These are phyloP conservation scores for Kuraishia cidri DNA, from an alignment of 805 yeast species.

Conservation along the genomic window DNA sequence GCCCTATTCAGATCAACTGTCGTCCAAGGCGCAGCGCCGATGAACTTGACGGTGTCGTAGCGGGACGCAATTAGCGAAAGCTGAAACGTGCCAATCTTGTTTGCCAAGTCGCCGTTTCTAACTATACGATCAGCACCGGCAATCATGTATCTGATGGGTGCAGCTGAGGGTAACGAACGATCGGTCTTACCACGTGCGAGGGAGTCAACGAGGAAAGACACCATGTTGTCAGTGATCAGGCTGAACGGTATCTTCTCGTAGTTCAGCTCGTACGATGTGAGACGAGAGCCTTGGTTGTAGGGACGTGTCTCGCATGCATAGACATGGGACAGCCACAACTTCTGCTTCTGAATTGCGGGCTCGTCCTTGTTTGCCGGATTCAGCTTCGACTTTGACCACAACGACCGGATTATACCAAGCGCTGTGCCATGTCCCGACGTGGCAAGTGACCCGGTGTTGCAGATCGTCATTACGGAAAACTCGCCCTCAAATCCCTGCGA, in stretches of 20 bases:
- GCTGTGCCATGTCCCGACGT: constrained; percentile 99
- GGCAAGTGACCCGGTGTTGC: constrained; percentile 95
- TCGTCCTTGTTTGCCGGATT: constrained; percentile 5
- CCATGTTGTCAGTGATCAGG: constrained; percentile 87
- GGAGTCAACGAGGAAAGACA: constrained; percentile 59
- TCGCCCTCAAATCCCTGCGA: constrained; percentile 47
- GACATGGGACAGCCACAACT: constrained; percentile 54
- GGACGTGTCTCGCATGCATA: constrained; percentile 94
- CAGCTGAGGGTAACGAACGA: constrained; percentile 18
- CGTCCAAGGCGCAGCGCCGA: constrained; percentile 93
- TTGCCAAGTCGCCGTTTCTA: constrained; percentile 90
- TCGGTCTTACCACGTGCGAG: constrained; percentile 17
- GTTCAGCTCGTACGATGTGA: constrained; percentile 85
- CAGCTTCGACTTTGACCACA: constrained; percentile 33
- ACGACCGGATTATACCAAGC: constrained; percentile 79
- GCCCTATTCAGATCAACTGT: constrained; percentile 68
- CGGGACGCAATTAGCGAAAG: constrained; percentile 64
- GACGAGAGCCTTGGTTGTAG: constrained; percentile 90
- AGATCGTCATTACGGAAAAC: constrained; percentile 80
- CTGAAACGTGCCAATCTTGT: constrained; percentile 93
- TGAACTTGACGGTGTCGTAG: constrained; percentile 63
- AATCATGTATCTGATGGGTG: constrained; percentile 81
- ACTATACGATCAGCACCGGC: constrained; percentile 97
- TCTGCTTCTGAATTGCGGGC: constrained; percentile 6
- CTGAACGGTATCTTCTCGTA: constrained; percentile 85